Evolutionary conservation across 768 basidiomycete genomes (phyloP).

Genomic region (Collybia sp.): DNA sequence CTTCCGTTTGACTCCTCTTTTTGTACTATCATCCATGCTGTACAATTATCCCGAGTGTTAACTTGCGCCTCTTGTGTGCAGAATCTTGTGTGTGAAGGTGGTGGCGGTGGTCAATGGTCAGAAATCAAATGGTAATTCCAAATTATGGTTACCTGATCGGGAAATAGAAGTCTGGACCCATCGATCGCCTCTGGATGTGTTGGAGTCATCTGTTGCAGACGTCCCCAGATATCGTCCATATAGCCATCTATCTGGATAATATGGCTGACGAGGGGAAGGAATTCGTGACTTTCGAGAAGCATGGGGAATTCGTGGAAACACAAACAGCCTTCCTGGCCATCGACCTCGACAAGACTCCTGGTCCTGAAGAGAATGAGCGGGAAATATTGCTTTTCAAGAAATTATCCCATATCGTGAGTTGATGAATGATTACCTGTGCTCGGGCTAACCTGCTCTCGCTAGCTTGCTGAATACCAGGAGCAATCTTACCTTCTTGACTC

Average conservation of each 20-base stretch:
- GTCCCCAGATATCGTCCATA: background rate
- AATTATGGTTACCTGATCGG: background rate
- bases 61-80: too few species aligned
- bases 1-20: conserved; percentile 38
- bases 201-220: background rate
- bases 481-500: conserved; percentile 92
- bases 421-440: background rate
- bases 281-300: conserved; percentile 56
- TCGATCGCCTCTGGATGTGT: too few species aligned
- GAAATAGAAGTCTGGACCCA: too few species aligned
- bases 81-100: too few species aligned
- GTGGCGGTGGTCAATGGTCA: too few species aligned
- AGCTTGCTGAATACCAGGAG: conserved; percentile 92
- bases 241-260: background rate
- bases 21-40: conserved; percentile 7
- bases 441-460: background rate
- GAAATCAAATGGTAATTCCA: too few species aligned
- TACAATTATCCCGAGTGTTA: background rate
- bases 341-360: conserved; percentile 40
- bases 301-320: conserved; percentile 50
- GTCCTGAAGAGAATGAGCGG: conserved; percentile 33
- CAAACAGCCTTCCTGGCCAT: conserved; percentile 47
- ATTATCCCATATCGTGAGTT: conserved; percentile 48
- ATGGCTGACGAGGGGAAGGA: conserved; percentile 36
- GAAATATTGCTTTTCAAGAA: conserved; percentile 39